phyloP scores from a whole-genome alignment of 148 eudicot species.

The Diospyros lotus region DNA sequence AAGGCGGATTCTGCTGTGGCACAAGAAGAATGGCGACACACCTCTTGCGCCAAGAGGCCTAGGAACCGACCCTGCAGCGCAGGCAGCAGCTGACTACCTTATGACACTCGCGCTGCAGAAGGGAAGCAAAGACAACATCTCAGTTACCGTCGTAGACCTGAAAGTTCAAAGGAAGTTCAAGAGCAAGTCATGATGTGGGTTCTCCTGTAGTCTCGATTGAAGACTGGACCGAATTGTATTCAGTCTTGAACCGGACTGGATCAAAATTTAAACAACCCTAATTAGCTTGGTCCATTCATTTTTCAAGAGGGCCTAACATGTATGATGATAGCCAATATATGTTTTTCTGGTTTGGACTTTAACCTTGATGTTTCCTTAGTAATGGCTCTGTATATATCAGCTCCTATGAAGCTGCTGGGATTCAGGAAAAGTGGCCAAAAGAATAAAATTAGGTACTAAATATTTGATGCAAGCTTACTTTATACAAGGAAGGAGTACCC shows the following conservation, averaged over 20 bases:
- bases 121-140: conserved; percentile 62
- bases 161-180: conserved; percentile 58
- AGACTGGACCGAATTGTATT: conserved; percentile 4
- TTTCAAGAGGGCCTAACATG: conserved; percentile 27
- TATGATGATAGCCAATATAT: conserved; percentile 3
- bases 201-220: background rate
- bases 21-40: conserved; percentile 40
- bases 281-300: conserved; percentile 26
- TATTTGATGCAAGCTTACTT: no score
- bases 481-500: no score
- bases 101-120: conserved; percentile 44
- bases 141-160: conserved; percentile 58
- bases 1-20: conserved; percentile 54
- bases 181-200: conserved; percentile 28
- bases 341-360: background rate
- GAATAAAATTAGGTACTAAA: no score
- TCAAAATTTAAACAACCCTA: conserved; percentile 11
- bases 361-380: background rate
- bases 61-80: conserved; percentile 55
- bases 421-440: no score
- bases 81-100: conserved; percentile 61
- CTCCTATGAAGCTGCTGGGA: background rate
- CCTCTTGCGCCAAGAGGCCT: conserved; percentile 33
- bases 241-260: conserved; percentile 13
- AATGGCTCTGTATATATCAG: conserved; percentile 3